A percentile compares a stretch with the other conserved stretches of the same genome.
These are phyloP conservation scores for Eucalyptus caleyi DNA, from an alignment of 345 rosid species.

Conservation along the genomic window DNA sequence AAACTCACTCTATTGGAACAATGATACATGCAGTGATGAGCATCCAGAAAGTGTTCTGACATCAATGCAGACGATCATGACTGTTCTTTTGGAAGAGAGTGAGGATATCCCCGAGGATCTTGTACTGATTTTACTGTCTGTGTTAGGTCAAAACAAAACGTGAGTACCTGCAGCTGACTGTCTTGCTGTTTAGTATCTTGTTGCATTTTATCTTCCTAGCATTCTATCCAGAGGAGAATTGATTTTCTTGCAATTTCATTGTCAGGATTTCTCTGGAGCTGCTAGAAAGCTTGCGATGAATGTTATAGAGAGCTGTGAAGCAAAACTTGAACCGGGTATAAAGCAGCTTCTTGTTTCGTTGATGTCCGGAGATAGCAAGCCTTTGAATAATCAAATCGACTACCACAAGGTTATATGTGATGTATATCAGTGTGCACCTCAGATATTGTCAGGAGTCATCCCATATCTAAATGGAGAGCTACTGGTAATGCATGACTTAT, in stretches of 20 bases:
- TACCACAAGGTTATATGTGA: constrained; percentile 87
- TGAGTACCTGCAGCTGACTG: constrained; percentile 6
- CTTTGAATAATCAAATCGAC: constrained; percentile 46
- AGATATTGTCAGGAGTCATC: constrained; percentile 68
- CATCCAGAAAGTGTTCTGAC: constrained; percentile 78
- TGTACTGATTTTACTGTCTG: constrained; percentile 54
- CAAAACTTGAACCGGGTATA: constrained; percentile 78
- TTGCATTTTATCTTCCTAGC: background rate
- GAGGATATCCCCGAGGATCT: constrained; percentile 86
- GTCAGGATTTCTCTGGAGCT: constrained; percentile 49
- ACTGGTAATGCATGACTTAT: constrained; percentile 46
- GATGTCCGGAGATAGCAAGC: constrained; percentile 71
- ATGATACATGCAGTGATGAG: constrained; percentile 64
- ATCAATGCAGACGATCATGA: constrained; percentile 90
- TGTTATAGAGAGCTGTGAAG: constrained; percentile 77
- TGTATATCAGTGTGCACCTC: constrained; percentile 76
- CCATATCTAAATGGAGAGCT: constrained; percentile 94
- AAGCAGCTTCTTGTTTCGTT: constrained; percentile 82
- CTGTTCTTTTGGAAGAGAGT: constrained; percentile 80
- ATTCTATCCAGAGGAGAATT: background rate
- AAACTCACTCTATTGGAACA: background rate
- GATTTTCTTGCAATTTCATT: background rate
- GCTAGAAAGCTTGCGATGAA: constrained; percentile 87
- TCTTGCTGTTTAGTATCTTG: background rate
- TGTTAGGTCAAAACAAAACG: constrained; percentile 64